Conservation (phyloP, 1,284 basidiomycete species). For the Tilletia indica region DNA sequence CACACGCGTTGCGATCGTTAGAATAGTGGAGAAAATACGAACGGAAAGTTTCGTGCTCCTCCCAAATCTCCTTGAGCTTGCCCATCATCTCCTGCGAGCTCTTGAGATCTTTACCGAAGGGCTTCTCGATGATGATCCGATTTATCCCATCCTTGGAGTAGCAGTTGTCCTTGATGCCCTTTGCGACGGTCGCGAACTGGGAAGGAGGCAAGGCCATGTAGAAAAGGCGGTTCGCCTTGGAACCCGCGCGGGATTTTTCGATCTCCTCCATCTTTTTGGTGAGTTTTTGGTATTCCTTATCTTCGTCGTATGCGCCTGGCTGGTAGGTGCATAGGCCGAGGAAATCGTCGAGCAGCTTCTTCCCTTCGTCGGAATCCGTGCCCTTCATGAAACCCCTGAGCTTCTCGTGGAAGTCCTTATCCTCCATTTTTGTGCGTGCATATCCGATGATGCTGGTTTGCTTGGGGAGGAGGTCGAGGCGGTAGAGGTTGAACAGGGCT, state of each 20-base stretch:
- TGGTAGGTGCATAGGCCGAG: conserved; percentile 50
- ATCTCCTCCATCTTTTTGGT: conserved; percentile 44
- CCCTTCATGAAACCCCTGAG: conserved; percentile 42
- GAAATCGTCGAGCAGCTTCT: conserved; percentile 40
- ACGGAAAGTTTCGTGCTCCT: conserved; percentile 55
- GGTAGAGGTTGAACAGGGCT: conserved; percentile 50
- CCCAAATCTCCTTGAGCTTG: conserved; percentile 53
- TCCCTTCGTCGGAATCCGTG: conserved; percentile 37
- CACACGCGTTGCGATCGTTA: not conserved
- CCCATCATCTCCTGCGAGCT: conserved; percentile 52
- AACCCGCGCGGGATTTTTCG: conserved; percentile 34
- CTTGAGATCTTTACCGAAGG: conserved; percentile 54
- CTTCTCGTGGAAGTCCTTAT: conserved; percentile 50
- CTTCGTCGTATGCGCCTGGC: conserved; percentile 53
- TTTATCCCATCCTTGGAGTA: conserved; percentile 48
- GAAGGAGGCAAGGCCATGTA: conserved; percentile 55
- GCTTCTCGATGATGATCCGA: conserved; percentile 55
- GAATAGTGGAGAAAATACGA: not conserved
- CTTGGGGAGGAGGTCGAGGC: conserved; percentile 45
- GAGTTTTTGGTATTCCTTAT: conserved; percentile 46
- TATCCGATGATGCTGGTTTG: conserved; percentile 55
- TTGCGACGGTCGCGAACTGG: conserved; percentile 53
- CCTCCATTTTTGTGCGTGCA: conserved; percentile 56
- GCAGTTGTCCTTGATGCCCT: conserved; percentile 50
- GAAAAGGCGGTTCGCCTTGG: conserved; percentile 47